Base-by-base conservation (phyloP, 345 rosid species). In the Eucalyptus virginea region DNA sequence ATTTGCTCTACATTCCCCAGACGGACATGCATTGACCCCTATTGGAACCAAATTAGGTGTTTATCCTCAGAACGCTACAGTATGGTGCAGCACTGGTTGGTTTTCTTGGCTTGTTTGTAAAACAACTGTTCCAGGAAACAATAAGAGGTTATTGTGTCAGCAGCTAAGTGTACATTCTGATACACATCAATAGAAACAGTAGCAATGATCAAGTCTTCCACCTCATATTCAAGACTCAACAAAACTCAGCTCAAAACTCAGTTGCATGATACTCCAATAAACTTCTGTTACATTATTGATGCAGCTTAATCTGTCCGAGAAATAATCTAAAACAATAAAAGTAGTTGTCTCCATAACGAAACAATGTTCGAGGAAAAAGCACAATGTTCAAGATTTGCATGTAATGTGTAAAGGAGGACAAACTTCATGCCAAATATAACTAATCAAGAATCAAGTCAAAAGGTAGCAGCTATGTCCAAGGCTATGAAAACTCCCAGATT, bases 51-150 rank as follows among this genome's bases (percentile, higher is more conserved):
- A 21, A 26, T 77, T 77, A 77, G 28, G 16, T 21, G 44, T 62
- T 62, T 62, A 62, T 91, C 90, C 42, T 37, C 37, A 45, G n/a
- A 88, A 89, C 89, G 89, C 95, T 94, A 98, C 92, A 98, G 97
- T 88, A 97, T 90, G 81, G 97, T 94, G 91, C 99, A 97, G 93
- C 99, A 98, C 87, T 93, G 95, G 91, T 98, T 98, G 49, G 97
- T 95, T 92, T 97, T 96, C 95, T 96, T 96, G 17, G 99, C 98
- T 90, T 96, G 98, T 94, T 97, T 98, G 97, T 98, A 98, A 92
- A 98, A 98, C 99, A 98, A 95, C 99, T 97, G 98, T 92, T 90
- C 86, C 91, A 91, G 86, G 88, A 85, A 88, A 85, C 90, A 86
- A 88, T 87, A 19, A 58, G 45, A 81, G 54, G 44, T 45, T 86